Percentiles rank a stretch among this genome's conserved stretches.
phyloP scores from a whole-genome alignment of 2,329 filamentous ascomycete species.

The Aureobasidium namibiae region DNA sequence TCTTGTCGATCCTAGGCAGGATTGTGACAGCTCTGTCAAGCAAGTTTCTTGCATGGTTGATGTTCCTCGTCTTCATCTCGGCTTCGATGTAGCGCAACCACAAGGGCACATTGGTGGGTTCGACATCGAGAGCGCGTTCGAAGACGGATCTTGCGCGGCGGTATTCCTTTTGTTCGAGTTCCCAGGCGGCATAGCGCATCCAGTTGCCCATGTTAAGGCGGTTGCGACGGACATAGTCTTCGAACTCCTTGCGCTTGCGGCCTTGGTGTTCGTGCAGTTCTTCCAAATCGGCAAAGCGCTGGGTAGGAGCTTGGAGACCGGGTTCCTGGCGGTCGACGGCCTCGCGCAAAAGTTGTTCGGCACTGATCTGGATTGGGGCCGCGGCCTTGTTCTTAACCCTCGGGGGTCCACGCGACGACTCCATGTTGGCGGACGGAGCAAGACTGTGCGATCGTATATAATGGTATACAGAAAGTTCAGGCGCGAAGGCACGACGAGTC shows the following conservation, averaged over 20 bases:
- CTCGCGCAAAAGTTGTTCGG: slow-evolving; percentile 93
- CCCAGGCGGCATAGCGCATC: slow-evolving; percentile 96
- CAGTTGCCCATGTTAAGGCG: slow-evolving; percentile 96
- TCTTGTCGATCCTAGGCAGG: slow-evolving; percentile 82
- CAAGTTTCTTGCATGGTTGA: slow-evolving; percentile 92
- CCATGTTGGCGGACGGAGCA: slow-evolving; percentile 52
- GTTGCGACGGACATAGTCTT: slow-evolving; percentile 95
- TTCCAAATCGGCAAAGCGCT: slow-evolving; percentile 92
- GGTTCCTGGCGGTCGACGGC: slow-evolving; percentile 94
- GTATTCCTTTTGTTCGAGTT: slow-evolving; percentile 97
- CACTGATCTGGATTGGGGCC: slow-evolving; percentile 75
- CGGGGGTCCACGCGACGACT: slow-evolving; percentile 81
- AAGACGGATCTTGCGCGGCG: slow-evolving; percentile 86
- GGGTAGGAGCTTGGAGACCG: slow-evolving; percentile 78
- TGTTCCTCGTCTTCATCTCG: slow-evolving; percentile 91
- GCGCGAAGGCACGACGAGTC: not conserved
- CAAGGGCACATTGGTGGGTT: slow-evolving; percentile 74
- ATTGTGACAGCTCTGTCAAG: slow-evolving; percentile 92
- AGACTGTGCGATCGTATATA: not conserved
- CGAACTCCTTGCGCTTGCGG: slow-evolving; percentile 90
- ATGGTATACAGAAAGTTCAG: not conserved
- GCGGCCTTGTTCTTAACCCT: slow-evolving; percentile 98
- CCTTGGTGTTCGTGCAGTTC: slow-evolving; percentile 97
- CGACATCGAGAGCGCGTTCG: slow-evolving; percentile 86
- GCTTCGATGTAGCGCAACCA: slow-evolving; percentile 94